Base-by-base conservation (phyloP, 805 yeast species). In the Candida tammaniensis region DNA sequence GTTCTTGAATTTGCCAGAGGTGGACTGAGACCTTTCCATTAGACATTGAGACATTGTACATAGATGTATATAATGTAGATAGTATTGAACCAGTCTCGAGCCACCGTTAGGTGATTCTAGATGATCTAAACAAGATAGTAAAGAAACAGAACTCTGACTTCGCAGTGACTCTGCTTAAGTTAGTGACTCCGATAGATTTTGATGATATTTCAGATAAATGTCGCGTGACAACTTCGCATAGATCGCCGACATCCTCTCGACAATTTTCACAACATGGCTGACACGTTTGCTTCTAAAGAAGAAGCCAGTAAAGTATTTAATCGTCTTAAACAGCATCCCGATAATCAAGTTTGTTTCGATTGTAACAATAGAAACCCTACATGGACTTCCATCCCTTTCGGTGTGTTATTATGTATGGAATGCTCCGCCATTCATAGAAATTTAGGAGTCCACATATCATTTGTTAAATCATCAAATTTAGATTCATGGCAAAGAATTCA, bases 321-420 rank as follows among this genome's bases (percentile, higher is more conserved):
- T 33, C 70, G 74, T 55, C 66, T 86, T 47, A 74, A 76, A 49
- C 66, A 81, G 59, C 69, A 74, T 43, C 79, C 79, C 17, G 84
- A 87, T 30, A 89, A 89, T 68, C 82, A 82, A 52, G 77, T 72
- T 24, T 93, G 98, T 64, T 91, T 93, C 63, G 98, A 93, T 57
- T 93, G 98, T 61, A 76, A 83, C 34, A 85, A 89, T 49, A 87
- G 85, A 55, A 89, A 89, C 58, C 98, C 98, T 23, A 87, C 98
- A 0, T 93, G 98, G 98, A 86, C 98, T 3, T 91, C 98, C 10
- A 88, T 91, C 36, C 96, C 98, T 10, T 91, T 86, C 61, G 98
- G 97, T 36, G 85, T 89, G 33, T 76, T 89, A 57, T 66, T 93
- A 39, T 93, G 98, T 68, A 72, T 89, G 41, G 95, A 93, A 59